Evolutionary conservation across 441 rosid genomes (phyloP), one percentile per base, ranked within the genome.

Genomic region (Erodium texanum): DNA sequence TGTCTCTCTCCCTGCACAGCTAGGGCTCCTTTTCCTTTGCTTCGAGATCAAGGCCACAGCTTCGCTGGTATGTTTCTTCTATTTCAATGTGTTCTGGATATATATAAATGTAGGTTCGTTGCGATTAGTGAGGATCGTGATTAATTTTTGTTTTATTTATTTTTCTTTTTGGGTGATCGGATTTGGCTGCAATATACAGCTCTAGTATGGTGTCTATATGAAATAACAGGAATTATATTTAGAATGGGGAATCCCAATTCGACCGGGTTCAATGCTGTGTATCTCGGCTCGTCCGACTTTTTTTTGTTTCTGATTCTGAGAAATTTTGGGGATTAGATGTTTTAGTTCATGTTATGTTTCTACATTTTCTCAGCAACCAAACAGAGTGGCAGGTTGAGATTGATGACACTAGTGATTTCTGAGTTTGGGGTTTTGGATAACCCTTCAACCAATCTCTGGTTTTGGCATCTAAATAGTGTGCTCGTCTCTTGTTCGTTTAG

Each of bases 1-100:
- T 45, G 11, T 23, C 66, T 74, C 65, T 74, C 74, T 56, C 36
- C 5, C 36, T 32, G 36, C 36, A 32, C 36, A 32, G 36, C 3
- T 32, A 32, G 36, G 36, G 36, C 77, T 75, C 73, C 76, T 78
- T 73, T 81, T 75, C 64, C 82, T 80, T 71, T 71, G 81, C 90
- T 82, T 80, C 74, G 24, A 69, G 80, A 74, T 73, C 76, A 77
- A 63, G 73, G 71, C 58, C 68, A 24, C 58, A 66, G 73, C 76
- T 82, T 79, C 74, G 7, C 67, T 65, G 81, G 84, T 80, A 78
- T 70, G 79, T 75, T 66, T 66, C 14, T 7, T 24, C 38, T 48
- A 50, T 66, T 78, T 52, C 58, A 16, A 5, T n/a, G 16, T 16
- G 8, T 3, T 52, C 0, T 52, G 20, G n/a, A n/a, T n/a, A 5